These are phyloP conservation scores for Aureobasidium vineae DNA, from an alignment of 2,329 filamentous ascomycete genomes.

Conservation along the genomic window DNA sequence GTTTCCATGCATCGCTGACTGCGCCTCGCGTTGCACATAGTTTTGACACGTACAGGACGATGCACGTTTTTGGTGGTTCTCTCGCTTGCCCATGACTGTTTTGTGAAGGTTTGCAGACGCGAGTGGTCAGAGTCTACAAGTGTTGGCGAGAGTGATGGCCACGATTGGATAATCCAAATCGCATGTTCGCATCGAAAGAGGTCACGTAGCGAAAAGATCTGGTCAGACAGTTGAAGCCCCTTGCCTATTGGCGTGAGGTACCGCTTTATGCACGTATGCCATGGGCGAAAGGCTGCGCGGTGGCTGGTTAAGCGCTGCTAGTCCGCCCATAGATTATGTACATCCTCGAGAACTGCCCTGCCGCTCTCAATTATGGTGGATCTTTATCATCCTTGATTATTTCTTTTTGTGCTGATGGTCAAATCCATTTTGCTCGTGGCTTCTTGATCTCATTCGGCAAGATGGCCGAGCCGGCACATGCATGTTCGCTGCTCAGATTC, in stretches of 20 bases:
- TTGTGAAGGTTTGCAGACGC: constrained; percentile 2
- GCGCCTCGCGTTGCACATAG: constrained; percentile 19
- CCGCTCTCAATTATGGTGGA: not conserved
- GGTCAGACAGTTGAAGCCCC: constrained; percentile 14
- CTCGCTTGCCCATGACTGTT: constrained; percentile 5
- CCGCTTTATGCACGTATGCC: constrained; percentile 5
- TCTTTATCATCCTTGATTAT: constrained; percentile 1
- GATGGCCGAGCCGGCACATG: not conserved
- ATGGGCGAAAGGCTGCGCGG: constrained; percentile 17
- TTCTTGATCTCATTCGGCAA: not conserved
- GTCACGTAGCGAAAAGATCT: not conserved
- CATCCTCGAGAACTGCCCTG: not conserved
- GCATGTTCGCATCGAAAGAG: not conserved
- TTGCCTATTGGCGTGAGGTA: constrained; percentile 4
- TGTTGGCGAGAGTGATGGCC: constrained; percentile 13
- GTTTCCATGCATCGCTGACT: constrained; percentile 15
- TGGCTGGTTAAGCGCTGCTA: constrained; percentile 25
- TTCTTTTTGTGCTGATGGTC: not conserved
- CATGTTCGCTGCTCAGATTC: not conserved
- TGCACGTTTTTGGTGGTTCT: constrained; percentile 9
- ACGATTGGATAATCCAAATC: not conserved
- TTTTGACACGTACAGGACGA: constrained; percentile 21
- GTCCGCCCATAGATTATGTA: constrained; percentile 1
- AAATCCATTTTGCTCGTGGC: not conserved
- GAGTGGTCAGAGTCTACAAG: constrained; percentile 1